Base-by-base conservation (phyloP, 768 basidiomycete species). In the Mycena crocata region DNA sequence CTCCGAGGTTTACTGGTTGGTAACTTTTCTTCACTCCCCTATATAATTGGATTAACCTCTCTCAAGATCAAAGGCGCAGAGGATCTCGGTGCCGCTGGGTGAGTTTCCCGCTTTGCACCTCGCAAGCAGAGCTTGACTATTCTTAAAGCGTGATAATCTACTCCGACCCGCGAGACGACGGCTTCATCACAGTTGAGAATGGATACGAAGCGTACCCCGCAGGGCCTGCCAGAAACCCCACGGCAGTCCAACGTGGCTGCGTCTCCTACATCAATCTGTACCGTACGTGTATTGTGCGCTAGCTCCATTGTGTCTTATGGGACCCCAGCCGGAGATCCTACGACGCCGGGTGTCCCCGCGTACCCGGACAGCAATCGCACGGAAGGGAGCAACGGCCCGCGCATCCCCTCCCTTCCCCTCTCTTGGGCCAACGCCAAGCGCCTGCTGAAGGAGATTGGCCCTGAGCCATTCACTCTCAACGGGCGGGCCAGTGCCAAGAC, bases 201-300 rank as follows among this genome's bases (percentile, higher is more conserved):
- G 95, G 93, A 13, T 95, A 90, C 74, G 78, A 85, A 21, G 81
- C 90, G 39, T 93, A 95, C 74, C 96, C 96, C 5, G 82, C 87
- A 17, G 96, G 97, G 5, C 96, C 96, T 32, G 96, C 96, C 42
- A 86, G 95, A 55, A 93, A 95, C 76, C 92, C 92, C 0, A 86
- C 88, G 5, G 89, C 92, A 21, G 90, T 98, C 15, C 90, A 98
- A 76, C 88, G 96, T 56, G 96, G 96, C 34, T 92, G 90, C 44
- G 94, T 94, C 3, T 88, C 91, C 71, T 93, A 83, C 75, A 75
- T 94, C 56, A 87, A 86, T 17, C 74, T 79, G 2, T 93, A 91
- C 71, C 89, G 68, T 69, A 44, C 26, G 64, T 48, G 10, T 51
- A 19, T 15, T 49, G 24, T n/a, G 2, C 2, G 5, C 15, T 26